Evolutionary conservation across 2,329 filamentous ascomycete genomes (phyloP).

Genomic region (Mariannaea elegans): DNA sequence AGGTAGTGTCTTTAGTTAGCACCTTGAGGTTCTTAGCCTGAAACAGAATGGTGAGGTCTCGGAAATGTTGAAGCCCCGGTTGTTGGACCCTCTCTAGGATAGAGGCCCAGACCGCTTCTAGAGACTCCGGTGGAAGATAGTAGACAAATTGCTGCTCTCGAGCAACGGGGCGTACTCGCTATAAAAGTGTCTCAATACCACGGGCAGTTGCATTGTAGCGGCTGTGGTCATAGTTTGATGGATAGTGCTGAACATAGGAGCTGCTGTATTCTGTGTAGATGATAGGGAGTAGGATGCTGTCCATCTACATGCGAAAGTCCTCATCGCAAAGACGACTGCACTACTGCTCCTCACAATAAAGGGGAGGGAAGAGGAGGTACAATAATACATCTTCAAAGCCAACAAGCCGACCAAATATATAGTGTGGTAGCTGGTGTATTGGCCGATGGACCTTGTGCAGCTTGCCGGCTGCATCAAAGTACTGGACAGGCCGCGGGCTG

Average conservation of each 20-base stretch:
- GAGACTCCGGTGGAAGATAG: background rate
- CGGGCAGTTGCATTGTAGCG: background rate
- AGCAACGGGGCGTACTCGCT: conserved; percentile 9
- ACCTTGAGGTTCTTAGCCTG: conserved; percentile 8
- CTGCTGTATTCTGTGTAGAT: conserved; percentile 2
- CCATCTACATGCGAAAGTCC: conserved; percentile 2
- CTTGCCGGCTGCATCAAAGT: conserved; percentile 2
- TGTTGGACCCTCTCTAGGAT: background rate
- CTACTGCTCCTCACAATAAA: conserved; percentile 5
- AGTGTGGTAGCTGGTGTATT: conserved; percentile 4
- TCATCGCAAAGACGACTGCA: conserved; percentile 3
- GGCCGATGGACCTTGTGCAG: conserved; percentile 10
- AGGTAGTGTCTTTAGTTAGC: background rate
- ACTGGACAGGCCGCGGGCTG: background rate
- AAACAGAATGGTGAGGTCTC: background rate
- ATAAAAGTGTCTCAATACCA: background rate
- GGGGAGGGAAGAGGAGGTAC: conserved; percentile 3
- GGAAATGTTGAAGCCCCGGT: background rate
- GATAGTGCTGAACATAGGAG: conserved; percentile 14
- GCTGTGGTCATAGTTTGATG: background rate
- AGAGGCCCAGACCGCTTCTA: background rate
- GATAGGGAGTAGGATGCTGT: background rate
- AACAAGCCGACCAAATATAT: conserved; percentile 9
- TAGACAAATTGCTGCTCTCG: conserved; percentile 2
- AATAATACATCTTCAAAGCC: conserved; percentile 13